Evolutionary conservation across 1,139 yeast species (phyloP).

Genomic region (Debaryomyces sp.): DNA sequence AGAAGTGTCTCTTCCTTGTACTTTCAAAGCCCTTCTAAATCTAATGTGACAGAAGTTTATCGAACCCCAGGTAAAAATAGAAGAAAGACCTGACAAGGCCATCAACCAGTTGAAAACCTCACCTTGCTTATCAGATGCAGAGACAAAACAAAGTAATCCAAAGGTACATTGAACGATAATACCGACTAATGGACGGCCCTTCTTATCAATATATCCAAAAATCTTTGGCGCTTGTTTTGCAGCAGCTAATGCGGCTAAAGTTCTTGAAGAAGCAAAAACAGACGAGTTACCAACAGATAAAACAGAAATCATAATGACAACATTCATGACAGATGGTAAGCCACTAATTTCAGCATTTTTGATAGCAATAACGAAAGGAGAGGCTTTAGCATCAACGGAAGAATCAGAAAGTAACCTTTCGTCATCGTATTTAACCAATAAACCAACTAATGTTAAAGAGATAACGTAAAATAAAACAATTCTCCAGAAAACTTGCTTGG

Average conservation of each 20-base stretch:
- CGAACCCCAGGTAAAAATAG: slow-evolving; percentile 84
- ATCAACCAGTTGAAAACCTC: slow-evolving; percentile 79
- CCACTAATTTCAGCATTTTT: slow-evolving; percentile 45
- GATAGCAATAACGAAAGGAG: slow-evolving; percentile 52
- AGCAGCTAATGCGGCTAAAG: slow-evolving; percentile 78
- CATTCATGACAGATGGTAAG: slow-evolving; percentile 51
- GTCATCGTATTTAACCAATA: slow-evolving; percentile 45
- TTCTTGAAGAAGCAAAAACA: slow-evolving; percentile 77
- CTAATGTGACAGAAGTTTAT: slow-evolving; percentile 76
- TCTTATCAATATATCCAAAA: slow-evolving; percentile 72
- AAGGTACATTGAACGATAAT: slow-evolving; percentile 55
- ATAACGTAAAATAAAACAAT: slow-evolving; percentile 47
- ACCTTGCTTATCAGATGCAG: slow-evolving; percentile 66
- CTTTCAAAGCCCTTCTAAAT: slow-evolving; percentile 72
- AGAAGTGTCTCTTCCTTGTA: slow-evolving; percentile 61
- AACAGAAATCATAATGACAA: slow-evolving; percentile 48
- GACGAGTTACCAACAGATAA: slow-evolving; percentile 56
- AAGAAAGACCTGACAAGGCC: slow-evolving; percentile 81
- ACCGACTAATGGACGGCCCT: slow-evolving; percentile 75
- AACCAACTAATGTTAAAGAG: slow-evolving; percentile 46
- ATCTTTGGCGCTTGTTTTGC: slow-evolving; percentile 79
- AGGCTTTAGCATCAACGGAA: slow-evolving; percentile 47
- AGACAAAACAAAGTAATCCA: slow-evolving; percentile 74
- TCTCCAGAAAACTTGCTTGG: slow-evolving; percentile 52
- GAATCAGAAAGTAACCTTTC: slow-evolving; percentile 33